These are phyloP conservation scores for Tulasnella sp. DNA, from an alignment of 768 basidiomycete genomes.

Conservation along the genomic window DNA sequence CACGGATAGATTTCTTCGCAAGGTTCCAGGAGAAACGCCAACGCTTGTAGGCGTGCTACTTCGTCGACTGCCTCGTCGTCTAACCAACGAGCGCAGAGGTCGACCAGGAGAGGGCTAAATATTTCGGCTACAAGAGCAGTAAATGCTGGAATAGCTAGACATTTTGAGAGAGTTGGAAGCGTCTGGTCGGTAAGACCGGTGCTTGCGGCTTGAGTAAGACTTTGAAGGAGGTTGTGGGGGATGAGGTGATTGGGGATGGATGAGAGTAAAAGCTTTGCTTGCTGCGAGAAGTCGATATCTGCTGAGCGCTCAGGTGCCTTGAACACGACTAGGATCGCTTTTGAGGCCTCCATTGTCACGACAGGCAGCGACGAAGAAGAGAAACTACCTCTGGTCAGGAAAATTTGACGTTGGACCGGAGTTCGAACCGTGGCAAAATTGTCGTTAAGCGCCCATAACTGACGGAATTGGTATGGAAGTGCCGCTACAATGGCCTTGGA, in stretches of 20 bases:
- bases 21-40: slow-evolving; percentile 27
- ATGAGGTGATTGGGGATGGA: neutral
- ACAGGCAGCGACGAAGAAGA: neutral
- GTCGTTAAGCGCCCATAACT: neutral
- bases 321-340: neutral
- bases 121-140: slow-evolving; percentile 53
- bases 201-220: neutral
- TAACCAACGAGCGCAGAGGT: slow-evolving; percentile 78
- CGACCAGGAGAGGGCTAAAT: slow-evolving; percentile 70
- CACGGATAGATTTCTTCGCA: slow-evolving; percentile 33
- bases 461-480: neutral
- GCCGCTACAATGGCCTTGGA: neutral
- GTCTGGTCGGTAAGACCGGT: neutral
- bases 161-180: slow-evolving; percentile 42
- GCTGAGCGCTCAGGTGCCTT: neutral
- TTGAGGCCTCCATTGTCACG: neutral
- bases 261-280: neutral
- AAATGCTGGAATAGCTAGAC: slow-evolving; percentile 54
- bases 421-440: neutral
- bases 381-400: neutral
- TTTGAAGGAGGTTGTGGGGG: neutral
- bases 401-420: neutral
- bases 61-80: slow-evolving; percentile 38
- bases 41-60: slow-evolving; percentile 34
- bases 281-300: neutral